These are phyloP conservation scores for Malassezia nana DNA, from an alignment of 1,284 basidiomycete genomes.

Conservation along the genomic window DNA sequence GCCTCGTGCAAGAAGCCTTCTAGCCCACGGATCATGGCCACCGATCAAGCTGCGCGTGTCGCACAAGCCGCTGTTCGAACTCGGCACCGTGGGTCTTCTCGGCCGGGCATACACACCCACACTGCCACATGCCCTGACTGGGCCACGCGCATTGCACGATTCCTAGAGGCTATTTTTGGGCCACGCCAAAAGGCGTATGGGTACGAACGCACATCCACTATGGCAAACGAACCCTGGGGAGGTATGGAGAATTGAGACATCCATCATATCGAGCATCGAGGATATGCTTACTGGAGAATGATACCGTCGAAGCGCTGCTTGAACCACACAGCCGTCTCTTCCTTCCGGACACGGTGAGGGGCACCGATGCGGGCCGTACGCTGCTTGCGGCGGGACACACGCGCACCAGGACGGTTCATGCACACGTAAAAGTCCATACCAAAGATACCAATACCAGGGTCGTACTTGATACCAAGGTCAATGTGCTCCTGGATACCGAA, in stretches of 20 bases:
- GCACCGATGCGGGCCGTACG: conserved; percentile 77
- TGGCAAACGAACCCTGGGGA: conserved; percentile 7
- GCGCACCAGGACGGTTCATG: conserved; percentile 90
- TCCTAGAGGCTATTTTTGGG: conserved; percentile 1
- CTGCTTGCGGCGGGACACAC: conserved; percentile 84
- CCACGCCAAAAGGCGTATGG: neutral
- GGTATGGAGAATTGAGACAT: conserved; percentile 12
- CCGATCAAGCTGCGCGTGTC: neutral
- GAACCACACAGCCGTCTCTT: conserved; percentile 83
- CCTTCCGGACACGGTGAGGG: conserved; percentile 58
- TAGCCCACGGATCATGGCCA: conserved; percentile 17
- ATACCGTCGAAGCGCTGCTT: conserved; percentile 63
- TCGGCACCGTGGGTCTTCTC: neutral
- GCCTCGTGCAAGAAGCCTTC: conserved; percentile 15
- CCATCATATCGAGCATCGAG: neutral
- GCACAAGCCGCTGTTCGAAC: neutral
- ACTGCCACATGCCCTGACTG: neutral
- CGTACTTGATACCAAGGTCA: conserved; percentile 74
- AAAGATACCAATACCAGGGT: conserved; percentile 48
- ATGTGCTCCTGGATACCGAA: conserved; percentile 60
- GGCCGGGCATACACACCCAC: conserved; percentile 3
- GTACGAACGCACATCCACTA: conserved; percentile 14
- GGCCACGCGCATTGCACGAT: neutral
- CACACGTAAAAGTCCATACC: conserved; percentile 48
- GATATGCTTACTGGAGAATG: conserved; percentile 36